Percentiles rank a stretch among this genome's conserved stretches.
Evolutionary conservation across 2,329 filamentous ascomycete species (phyloP).

Genomic region (Cryoendolithus antarcticus): DNA sequence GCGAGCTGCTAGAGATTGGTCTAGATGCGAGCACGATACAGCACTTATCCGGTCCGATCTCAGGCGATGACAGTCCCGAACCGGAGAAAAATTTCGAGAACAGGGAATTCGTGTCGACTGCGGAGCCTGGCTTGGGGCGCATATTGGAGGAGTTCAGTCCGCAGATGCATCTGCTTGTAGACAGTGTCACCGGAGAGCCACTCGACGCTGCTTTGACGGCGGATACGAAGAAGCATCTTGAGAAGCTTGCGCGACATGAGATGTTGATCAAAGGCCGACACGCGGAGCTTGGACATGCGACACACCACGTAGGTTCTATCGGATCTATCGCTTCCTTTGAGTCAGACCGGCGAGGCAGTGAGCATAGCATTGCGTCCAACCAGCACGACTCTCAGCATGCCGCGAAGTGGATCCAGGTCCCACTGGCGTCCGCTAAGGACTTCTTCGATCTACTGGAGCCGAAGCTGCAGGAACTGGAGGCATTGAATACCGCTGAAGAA

Average conservation of each 20-base stretch:
- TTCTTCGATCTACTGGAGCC: slow-evolving; percentile 67
- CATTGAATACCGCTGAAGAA: slow-evolving; percentile 55
- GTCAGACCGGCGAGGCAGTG: not conserved
- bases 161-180: slow-evolving; percentile 57
- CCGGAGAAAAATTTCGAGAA: slow-evolving; percentile 4
- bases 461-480: slow-evolving; percentile 58
- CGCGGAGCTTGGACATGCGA: slow-evolving; percentile 11
- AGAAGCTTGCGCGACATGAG: slow-evolving; percentile 44
- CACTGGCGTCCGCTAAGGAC: slow-evolving; percentile 61
- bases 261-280: slow-evolving; percentile 27
- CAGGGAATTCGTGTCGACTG: slow-evolving; percentile 13
- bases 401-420: slow-evolving; percentile 50
- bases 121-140: slow-evolving; percentile 10
- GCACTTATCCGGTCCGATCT: slow-evolving; percentile 42
- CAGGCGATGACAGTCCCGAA: slow-evolving; percentile 2
- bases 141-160: slow-evolving; percentile 42
- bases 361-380: not conserved
- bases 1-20: slow-evolving; percentile 58
- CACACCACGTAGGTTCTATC: not conserved
- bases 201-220: slow-evolving; percentile 57
- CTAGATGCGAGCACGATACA: slow-evolving; percentile 60
- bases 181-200: slow-evolving; percentile 52
- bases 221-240: slow-evolving; percentile 52
- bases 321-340: not conserved
- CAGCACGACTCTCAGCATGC: slow-evolving; percentile 4